phyloP scores from a whole-genome alignment of 306 rosid species.

The Echinosophora koreensis region DNA sequence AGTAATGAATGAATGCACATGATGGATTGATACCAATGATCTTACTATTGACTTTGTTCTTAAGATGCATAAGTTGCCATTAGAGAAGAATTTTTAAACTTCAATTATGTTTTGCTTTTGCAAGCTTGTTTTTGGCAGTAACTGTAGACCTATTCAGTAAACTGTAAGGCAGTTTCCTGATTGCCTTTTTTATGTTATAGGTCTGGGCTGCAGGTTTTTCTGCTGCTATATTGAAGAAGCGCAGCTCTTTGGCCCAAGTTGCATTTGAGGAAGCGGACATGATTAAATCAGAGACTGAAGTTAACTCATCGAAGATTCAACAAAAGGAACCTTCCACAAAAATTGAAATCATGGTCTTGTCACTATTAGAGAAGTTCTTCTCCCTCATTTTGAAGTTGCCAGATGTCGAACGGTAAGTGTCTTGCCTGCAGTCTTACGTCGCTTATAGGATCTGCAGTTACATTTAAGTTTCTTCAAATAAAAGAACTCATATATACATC shows the following conservation, averaged over 20 bases:
- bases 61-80: not conserved
- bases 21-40: not conserved
- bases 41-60: not conserved
- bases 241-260: slow-evolving; percentile 55
- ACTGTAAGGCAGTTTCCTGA: not conserved
- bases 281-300: slow-evolving; percentile 46
- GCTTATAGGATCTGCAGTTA: not conserved
- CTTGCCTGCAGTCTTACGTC: slow-evolving; percentile 16
- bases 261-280: slow-evolving; percentile 40
- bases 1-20: not conserved
- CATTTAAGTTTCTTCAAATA: slow-evolving; percentile 18
- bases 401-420: slow-evolving; percentile 65
- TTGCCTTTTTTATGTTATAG: slow-evolving; percentile 47
- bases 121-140: not conserved
- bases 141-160: not conserved
- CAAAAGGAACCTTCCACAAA: slow-evolving; percentile 53
- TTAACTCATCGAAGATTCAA: slow-evolving; percentile 49
- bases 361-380: slow-evolving; percentile 71
- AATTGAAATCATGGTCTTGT: slow-evolving; percentile 61
- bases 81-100: not conserved
- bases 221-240: slow-evolving; percentile 79
- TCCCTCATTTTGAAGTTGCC: slow-evolving; percentile 66
- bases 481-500: not conserved
- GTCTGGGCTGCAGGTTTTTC: slow-evolving; percentile 97
- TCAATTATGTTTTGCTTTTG: not conserved